These are phyloP conservation scores for Chenopodium berlandieri DNA, from an alignment of 148 eudicot genomes.

Conservation along the genomic window DNA sequence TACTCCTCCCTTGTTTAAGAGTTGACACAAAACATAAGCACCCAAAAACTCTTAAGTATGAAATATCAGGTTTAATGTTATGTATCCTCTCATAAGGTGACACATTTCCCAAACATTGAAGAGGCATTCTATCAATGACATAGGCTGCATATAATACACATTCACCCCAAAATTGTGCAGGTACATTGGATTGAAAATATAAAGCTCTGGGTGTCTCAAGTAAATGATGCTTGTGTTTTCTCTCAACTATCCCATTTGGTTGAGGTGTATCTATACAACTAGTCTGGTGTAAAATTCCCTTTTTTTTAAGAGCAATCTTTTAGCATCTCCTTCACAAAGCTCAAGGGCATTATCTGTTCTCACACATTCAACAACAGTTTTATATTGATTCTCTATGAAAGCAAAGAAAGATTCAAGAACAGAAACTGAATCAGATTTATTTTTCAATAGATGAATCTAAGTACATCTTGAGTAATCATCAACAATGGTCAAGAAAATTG, in stretches of 20 bases:
- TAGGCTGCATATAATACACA: neutral
- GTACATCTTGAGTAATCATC: neutral
- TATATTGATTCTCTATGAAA: no score
- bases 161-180: neutral
- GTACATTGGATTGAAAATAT: neutral
- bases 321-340: neutral
- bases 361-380: no score
- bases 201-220: neutral
- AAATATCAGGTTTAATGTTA: neutral
- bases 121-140: neutral
- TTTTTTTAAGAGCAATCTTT: no score
- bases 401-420: no score
- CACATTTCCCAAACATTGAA: neutral
- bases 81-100: no score
- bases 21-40: no score
- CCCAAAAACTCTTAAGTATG: no score
- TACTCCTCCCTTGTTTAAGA: no score
- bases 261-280: neutral
- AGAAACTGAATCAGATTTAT: no score
- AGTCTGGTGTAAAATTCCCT: neutral
- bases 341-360: neutral
- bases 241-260: neutral
- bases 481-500: neutral
- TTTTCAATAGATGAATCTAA: neutral
- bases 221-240: neutral